Evolutionary conservation across 768 basidiomycete genomes (phyloP).

Genomic region (Leccinellum albellum): DNA sequence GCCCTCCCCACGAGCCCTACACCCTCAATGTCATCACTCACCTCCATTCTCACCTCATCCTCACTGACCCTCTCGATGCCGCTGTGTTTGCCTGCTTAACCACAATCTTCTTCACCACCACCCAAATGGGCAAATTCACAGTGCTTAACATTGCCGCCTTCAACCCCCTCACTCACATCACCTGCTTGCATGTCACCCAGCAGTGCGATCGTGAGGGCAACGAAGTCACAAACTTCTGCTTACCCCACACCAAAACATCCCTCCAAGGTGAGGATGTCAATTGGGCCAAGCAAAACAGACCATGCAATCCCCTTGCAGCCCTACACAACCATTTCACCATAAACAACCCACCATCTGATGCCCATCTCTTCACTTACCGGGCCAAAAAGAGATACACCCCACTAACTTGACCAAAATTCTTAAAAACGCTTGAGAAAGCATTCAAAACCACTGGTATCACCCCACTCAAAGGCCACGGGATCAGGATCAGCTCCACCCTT

Average conservation of each 20-base stretch:
- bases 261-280: background rate
- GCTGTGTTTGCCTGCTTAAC: background rate
- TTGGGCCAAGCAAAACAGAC: background rate
- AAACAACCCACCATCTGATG: background rate
- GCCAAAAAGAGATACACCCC: background rate
- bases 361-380: background rate
- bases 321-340: background rate
- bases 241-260: background rate
- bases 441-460: background rate
- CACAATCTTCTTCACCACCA: background rate
- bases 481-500: background rate
- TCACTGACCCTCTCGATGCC: background rate
- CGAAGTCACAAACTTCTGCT: background rate
- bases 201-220: background rate
- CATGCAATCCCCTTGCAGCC: background rate
- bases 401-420: background rate
- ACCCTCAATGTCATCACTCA: background rate
- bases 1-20: background rate
- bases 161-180: background rate
- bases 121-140: background rate
- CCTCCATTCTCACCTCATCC: background rate
- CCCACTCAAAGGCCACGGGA: background rate
- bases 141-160: background rate
- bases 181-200: background rate
- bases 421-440: background rate